phyloP scores from a whole-genome alignment of 2,329 filamentous ascomycete genomes.

The Aspergillus vadensis region DNA sequence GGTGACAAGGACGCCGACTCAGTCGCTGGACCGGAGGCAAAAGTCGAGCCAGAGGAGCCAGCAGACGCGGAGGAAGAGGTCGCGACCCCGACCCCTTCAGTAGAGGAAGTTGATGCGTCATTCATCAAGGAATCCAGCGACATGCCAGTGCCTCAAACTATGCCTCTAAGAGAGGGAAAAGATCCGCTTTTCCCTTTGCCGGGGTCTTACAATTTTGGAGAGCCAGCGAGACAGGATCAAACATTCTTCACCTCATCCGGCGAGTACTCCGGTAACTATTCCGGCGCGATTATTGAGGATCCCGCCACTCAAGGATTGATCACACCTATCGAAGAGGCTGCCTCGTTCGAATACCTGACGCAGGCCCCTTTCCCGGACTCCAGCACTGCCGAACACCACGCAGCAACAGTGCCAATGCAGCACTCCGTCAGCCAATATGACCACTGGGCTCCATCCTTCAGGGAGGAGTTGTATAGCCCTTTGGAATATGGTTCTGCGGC shows the following conservation, averaged over 20 bases:
- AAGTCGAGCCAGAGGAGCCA: constrained; percentile 25
- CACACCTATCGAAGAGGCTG: constrained; percentile 33
- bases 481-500: constrained; percentile 31
- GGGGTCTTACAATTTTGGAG: constrained; percentile 32
- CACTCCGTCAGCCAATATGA: constrained; percentile 28
- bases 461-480: constrained; percentile 36
- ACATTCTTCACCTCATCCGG: constrained; percentile 29
- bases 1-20: constrained; percentile 36
- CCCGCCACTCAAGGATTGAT: constrained; percentile 30
- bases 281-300: constrained; percentile 31
- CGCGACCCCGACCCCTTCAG: constrained; percentile 29
- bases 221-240: constrained; percentile 29
- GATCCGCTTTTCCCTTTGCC: constrained; percentile 32
- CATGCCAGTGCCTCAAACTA: constrained; percentile 23
- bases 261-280: constrained; percentile 34
- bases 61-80: constrained; percentile 33
- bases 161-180: constrained; percentile 22
- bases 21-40: constrained; percentile 25
- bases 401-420: constrained; percentile 24
- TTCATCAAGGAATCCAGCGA: constrained; percentile 29
- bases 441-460: constrained; percentile 36
- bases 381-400: constrained; percentile 26
- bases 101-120: constrained; percentile 26
- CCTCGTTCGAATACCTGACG: constrained; percentile 35
- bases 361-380: constrained; percentile 28